phyloP scores from a whole-genome alignment of 1,284 basidiomycete species.

The Tetrapyrgos nigripes region DNA sequence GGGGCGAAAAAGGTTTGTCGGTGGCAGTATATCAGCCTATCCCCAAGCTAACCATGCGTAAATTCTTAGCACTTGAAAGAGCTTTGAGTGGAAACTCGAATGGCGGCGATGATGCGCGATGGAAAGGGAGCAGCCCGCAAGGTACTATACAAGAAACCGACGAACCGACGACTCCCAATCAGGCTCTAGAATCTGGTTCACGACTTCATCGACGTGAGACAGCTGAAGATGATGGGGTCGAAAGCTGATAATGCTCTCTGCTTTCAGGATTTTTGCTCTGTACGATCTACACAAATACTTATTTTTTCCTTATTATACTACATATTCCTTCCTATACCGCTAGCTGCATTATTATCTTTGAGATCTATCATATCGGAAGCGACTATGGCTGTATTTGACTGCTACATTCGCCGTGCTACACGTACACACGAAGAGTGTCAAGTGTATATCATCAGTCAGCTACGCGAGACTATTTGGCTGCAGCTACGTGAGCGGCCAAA shows the following conservation, averaged over 20 bases:
- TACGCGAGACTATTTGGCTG: too few species aligned
- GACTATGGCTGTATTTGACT: too few species aligned
- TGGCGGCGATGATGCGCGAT: constrained; percentile 22
- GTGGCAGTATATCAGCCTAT: not conserved
- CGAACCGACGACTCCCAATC: constrained; percentile 53
- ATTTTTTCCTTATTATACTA: constrained; percentile 1
- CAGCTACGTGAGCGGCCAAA: too few species aligned
- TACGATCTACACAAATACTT: not conserved
- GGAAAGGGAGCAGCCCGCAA: constrained; percentile 57
- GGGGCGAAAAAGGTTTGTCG: constrained; percentile 75
- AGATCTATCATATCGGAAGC: too few species aligned
- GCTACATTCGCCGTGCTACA: too few species aligned
- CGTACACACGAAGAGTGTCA: too few species aligned
- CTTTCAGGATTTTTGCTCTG: not conserved
- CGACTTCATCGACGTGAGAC: constrained; percentile 19
- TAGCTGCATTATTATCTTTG: not conserved
- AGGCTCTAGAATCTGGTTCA: constrained; percentile 31
- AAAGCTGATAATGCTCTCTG: constrained; percentile 1
- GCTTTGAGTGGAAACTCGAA: constrained; percentile 60
- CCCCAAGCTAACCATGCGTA: not conserved
- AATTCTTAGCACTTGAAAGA: constrained; percentile 77
- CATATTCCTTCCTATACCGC: not conserved
- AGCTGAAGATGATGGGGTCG: constrained; percentile 15
- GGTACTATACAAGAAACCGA: constrained; percentile 56
- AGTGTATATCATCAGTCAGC: too few species aligned